These are phyloP conservation scores for Ceratocystis eucalypticola DNA, from an alignment of 2,329 filamentous ascomycete genomes.

Conservation along the genomic window DNA sequence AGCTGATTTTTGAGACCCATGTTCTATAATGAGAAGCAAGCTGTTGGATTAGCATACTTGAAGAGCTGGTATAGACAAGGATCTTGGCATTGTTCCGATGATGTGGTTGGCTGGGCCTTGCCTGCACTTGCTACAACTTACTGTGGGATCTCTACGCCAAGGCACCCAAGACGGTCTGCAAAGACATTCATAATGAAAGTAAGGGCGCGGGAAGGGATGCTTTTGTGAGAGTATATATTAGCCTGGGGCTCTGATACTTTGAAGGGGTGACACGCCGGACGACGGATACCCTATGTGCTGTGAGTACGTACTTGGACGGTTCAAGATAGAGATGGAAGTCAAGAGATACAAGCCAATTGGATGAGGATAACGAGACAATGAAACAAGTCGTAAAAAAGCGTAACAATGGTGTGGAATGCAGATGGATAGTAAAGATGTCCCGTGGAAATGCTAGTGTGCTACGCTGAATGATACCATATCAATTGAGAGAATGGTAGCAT, in stretches of 20 bases:
- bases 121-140: neutral
- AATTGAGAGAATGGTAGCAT: neutral
- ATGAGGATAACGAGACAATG: conserved; percentile 1
- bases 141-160: conserved; percentile 4
- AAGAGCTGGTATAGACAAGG: neutral
- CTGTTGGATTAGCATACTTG: neutral
- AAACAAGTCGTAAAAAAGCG: neutral
- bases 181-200: conserved; percentile 4
- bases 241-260: neutral
- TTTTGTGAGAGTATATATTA: neutral
- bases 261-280: neutral
- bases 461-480: neutral
- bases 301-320: neutral
- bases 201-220: neutral
- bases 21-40: neutral
- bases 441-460: neutral
- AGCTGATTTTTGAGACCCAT: conserved; percentile 2
- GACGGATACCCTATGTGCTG: neutral
- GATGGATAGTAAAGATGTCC: conserved; percentile 1
- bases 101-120: neutral
- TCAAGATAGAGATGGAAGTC: neutral
- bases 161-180: neutral
- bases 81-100: neutral
- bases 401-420: neutral
- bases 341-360: neutral